A percentile compares a stretch with the other conserved stretches of the same genome.
Conservation (phyloP, 169 alveolate genomes). For the Cryptosporidium parvum region DNA sequence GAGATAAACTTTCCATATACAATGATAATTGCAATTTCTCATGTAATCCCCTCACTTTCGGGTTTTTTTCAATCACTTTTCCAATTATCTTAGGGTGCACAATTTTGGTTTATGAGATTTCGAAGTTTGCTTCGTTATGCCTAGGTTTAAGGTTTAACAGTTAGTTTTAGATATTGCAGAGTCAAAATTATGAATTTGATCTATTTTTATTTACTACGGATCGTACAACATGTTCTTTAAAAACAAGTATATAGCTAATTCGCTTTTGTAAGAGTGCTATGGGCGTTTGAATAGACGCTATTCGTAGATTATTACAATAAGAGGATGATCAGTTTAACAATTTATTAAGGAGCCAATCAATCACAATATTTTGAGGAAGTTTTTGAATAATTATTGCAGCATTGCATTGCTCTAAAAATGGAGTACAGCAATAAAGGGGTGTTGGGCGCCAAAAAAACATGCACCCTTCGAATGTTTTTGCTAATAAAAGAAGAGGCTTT, state of each 20-base stretch:
- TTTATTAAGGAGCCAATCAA: too few relatives aligned
- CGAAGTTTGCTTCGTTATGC: background rate
- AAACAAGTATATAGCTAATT: too few relatives aligned
- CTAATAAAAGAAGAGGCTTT: too few relatives aligned
- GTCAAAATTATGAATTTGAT: background rate
- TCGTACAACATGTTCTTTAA: too few relatives aligned
- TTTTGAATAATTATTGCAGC: background rate
- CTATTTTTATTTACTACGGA: too few relatives aligned
- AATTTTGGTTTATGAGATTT: slow-evolving; percentile 26
- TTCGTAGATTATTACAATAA: too few relatives aligned
- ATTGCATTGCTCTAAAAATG: background rate
- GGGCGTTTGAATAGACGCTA: background rate
- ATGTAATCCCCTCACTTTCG: slow-evolving; percentile 50
- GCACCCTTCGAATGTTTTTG: background rate
- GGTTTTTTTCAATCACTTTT: slow-evolving; percentile 37
- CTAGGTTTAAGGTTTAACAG: background rate
- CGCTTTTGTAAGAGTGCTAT: too few relatives aligned
- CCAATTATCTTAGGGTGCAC: slow-evolving; percentile 20
- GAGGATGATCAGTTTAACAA: too few relatives aligned
- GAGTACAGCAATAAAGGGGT: background rate
- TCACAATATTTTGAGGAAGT: too few relatives aligned
- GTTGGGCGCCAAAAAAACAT: background rate
- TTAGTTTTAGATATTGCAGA: background rate
- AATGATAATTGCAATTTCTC: background rate
- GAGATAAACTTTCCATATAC: background rate